Conservation (phyloP, 1,284 basidiomycete species). For the Neotropicomus parvogracilis region DNA sequence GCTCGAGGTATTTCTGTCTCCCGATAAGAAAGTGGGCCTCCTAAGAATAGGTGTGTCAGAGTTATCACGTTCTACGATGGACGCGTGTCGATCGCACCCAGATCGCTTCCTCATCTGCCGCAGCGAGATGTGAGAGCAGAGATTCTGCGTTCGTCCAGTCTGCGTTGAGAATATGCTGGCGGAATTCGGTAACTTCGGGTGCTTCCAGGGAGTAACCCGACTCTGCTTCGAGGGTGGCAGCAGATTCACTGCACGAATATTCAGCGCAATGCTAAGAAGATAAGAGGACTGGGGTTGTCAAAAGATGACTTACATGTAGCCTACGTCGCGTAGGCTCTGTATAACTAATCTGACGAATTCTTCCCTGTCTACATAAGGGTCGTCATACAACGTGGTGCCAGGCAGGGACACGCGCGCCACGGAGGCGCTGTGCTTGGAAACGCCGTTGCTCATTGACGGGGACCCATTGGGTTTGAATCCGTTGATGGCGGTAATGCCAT, state of each 20-base stretch:
- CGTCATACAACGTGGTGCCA: conserved; percentile 69
- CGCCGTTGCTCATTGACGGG: conserved; percentile 39
- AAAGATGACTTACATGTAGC: conserved; percentile 73
- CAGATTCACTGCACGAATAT: conserved; percentile 66
- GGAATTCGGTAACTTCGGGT: conserved; percentile 75
- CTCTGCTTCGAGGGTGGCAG: conserved; percentile 84
- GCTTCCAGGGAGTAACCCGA: conserved; percentile 89
- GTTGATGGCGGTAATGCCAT: conserved; percentile 47
- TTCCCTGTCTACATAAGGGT: conserved; percentile 77
- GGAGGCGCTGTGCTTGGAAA: conserved; percentile 43
- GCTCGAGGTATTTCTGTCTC: conserved; percentile 94
- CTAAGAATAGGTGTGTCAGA: conserved; percentile 40
- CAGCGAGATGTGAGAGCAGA: conserved; percentile 66
- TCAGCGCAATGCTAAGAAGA: conserved; percentile 15
- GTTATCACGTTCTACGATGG: conserved; percentile 9
- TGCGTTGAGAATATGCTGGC: conserved; percentile 78
- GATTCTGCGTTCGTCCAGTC: conserved; percentile 81
- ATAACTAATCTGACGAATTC: conserved; percentile 90
- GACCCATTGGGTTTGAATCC: conserved; percentile 38
- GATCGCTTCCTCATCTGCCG: conserved; percentile 60
- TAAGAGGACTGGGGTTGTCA: conserved; percentile 1
- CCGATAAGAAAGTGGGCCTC: conserved; percentile 84
- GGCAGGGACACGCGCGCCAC: conserved; percentile 61
- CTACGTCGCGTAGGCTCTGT: conserved; percentile 89
- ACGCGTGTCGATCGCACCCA: conserved; percentile 46